A percentile compares a stretch with the other conserved stretches of the same genome.
Evolutionary conservation across 2,329 filamentous ascomycete species (phyloP).

Genomic region (Sclerotinia nivalis): DNA sequence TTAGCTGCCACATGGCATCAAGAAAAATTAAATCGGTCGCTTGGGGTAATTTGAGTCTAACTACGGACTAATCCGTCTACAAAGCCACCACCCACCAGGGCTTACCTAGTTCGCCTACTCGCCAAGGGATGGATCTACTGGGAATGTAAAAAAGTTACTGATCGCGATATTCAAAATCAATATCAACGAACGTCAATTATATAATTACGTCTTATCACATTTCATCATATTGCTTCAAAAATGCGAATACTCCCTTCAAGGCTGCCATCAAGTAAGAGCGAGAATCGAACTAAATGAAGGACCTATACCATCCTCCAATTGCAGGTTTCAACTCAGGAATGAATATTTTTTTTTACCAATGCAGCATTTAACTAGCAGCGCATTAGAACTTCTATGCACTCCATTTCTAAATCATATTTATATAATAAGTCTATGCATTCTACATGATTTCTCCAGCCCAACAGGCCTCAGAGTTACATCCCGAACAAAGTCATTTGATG

Average conservation of each 20-base stretch:
- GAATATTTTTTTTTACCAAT: not conserved
- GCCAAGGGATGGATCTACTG: not conserved
- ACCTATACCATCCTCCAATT: no score
- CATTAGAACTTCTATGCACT: not conserved
- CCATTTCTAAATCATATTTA: not conserved
- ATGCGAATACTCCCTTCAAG: no score
- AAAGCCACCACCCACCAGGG: not conserved
- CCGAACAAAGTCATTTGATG: not conserved
- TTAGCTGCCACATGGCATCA: conserved; percentile 8
- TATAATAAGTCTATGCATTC: not conserved
- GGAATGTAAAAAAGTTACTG: not conserved
- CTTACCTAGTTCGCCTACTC: conserved; percentile 2
- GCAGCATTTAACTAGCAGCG: not conserved
- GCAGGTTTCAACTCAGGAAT: no score
- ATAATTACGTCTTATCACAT: no score
- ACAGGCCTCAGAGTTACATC: not conserved
- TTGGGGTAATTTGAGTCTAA: not conserved
- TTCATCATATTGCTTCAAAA: no score
- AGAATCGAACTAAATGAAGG: no score
- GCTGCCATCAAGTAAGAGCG: no score
- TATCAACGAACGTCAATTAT: not conserved
- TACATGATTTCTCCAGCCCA: not conserved
- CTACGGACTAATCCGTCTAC: not conserved
- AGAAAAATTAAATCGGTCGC: not conserved
- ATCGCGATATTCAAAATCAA: not conserved